Base-by-base conservation (phyloP, 2,329 filamentous ascomycete genomes). In the Cercospora sesami region DNA sequence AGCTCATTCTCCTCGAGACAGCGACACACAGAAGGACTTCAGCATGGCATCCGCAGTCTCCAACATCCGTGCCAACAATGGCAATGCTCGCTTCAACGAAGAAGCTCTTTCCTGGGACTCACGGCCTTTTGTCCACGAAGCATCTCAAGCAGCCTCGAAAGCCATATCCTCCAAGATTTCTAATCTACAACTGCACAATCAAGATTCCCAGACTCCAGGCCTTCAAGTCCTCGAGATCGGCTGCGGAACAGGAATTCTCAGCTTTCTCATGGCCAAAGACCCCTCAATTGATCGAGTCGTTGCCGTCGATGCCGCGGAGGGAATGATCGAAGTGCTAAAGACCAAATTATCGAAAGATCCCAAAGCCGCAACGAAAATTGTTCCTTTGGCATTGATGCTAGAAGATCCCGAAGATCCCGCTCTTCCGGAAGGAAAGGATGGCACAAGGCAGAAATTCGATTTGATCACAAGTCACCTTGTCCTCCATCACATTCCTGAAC, bases 401-500 rank as follows among this genome's bases (percentile, higher is more conserved):
- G 70, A 75, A 62, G 68, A 73, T 64, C 71, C 73, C 2, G 71
- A 75, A 28, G 72, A 75, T 48, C 16, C 61, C 1, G 48, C 67
- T 12, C 65, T 75, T 6, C 73, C 73, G 2, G 45, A 63, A 4
- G 66, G 67, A 21, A 57, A 67, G 26, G 31, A 60, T 30, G 62
- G 60, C 3, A 55, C 55, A 45, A 61, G 69, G 21, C 70, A 69
- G 65, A 74, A 73, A 55, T 74, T 75, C 55, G 73, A 75, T 26
- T 58, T 75, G 21, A 73, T 75, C 62, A 73, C 71, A 8, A 71
- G 67, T n/a, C 73, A 75, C 64, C 68, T 75, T 10, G 73, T 75
- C 7, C 63, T 75, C 1, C 73, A 75, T 51, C 73, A 75, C 42
- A 75, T 75, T 31, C 71, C 71, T 0, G 71, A 74, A 26, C 62